Base-by-base conservation (phyloP, 2,329 filamentous ascomycete genomes). In the Cephalotrichum gorgonifer region DNA sequence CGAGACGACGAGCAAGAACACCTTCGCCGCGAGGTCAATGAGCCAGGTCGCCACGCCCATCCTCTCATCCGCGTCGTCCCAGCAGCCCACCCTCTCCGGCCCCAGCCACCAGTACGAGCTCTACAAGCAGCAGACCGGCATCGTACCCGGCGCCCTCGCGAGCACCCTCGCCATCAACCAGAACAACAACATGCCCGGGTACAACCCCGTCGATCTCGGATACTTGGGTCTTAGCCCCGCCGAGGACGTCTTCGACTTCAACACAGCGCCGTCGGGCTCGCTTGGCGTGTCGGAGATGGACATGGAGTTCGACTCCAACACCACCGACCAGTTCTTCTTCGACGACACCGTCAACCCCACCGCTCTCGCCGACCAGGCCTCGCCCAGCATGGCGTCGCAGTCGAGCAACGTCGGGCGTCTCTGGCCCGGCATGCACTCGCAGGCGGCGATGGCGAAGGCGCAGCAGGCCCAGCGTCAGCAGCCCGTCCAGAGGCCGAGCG, bases 61-160 rank as follows among this genome's bases (percentile, higher is more conserved):
- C 4, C 67, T 71, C 31, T 64, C 83, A 51, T 65, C 78, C 17
- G 65, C 76, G 7, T 68, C 72, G 49, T 65, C 59, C 25, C 77
- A 83, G 53, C 75, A 78, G 28, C 79, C 75, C 20, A 20, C 35
- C 17, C 79, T 90, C 60, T 82, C 81, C 44, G 87, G 82, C 31
- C 91, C 93, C 8, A 95, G 88, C 66, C 90, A 96, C 70, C 88
- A 95, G 68, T 97, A 97, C 73, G 87, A 89, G 60, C 82, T 88
- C 62, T 94, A 96, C 72, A 87, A 88, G 70, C 93, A 98, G 64
- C 90, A 96, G 72, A 96, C 93, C 3, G 89, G 90, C 54, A 82
- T 96, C 27, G 88, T 93, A 0, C 84, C 88, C 1, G 89, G 89
- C 53, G 90, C 88, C 47, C 73, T 93, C 54, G 82, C 85, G 39